Percentiles rank a stretch among this genome's conserved stretches.
Evolutionary conservation across 208 protist genomes (phyloP).

Genomic region (Strigomonas oncopelti): DNA sequence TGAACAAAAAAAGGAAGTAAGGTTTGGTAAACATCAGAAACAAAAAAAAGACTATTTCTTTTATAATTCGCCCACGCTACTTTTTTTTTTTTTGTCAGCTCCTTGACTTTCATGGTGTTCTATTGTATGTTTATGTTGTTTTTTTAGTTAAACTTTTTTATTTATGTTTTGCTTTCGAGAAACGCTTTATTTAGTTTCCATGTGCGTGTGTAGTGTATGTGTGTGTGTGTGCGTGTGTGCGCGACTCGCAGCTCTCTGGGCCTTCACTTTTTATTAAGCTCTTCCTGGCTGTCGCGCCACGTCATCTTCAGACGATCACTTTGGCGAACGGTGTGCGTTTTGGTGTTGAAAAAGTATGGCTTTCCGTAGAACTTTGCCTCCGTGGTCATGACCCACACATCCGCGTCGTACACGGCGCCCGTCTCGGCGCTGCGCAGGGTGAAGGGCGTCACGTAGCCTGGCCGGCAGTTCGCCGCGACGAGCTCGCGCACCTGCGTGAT

Average conservation of each 20-base stretch:
- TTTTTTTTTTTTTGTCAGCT: too few relatives aligned
- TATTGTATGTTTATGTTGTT: too few relatives aligned
- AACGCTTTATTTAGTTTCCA: neutral
- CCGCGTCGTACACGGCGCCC: slow-evolving; percentile 23
- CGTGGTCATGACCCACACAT: slow-evolving; percentile 55
- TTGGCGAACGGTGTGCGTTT: slow-evolving; percentile 29
- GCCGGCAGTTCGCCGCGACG: slow-evolving; percentile 29
- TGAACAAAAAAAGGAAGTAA: neutral
- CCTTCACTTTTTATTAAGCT: neutral
- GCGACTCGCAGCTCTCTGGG: too few relatives aligned
- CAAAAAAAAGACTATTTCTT: neutral
- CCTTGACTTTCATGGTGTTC: too few relatives aligned
- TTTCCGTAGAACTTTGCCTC: slow-evolving; percentile 29
- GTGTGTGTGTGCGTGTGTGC: too few relatives aligned
- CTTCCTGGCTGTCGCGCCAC: slow-evolving; percentile 1
- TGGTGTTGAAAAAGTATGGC: slow-evolving; percentile 55
- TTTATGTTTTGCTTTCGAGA: neutral
- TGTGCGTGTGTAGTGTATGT: too few relatives aligned
- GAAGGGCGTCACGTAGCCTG: slow-evolving; percentile 27
- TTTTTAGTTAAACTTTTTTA: slow-evolving; percentile 3
- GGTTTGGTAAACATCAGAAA: too few relatives aligned
- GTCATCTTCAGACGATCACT: slow-evolving; percentile 34
- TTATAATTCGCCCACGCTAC: too few relatives aligned
- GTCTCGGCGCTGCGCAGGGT: slow-evolving; percentile 15
- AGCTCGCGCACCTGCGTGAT: slow-evolving; percentile 28